Evolutionary conservation across 192 early-diverging fungal species (phyloP), one percentile per base, ranked within the genome.

Genomic region (Lunasporangiospora selenospora): DNA sequence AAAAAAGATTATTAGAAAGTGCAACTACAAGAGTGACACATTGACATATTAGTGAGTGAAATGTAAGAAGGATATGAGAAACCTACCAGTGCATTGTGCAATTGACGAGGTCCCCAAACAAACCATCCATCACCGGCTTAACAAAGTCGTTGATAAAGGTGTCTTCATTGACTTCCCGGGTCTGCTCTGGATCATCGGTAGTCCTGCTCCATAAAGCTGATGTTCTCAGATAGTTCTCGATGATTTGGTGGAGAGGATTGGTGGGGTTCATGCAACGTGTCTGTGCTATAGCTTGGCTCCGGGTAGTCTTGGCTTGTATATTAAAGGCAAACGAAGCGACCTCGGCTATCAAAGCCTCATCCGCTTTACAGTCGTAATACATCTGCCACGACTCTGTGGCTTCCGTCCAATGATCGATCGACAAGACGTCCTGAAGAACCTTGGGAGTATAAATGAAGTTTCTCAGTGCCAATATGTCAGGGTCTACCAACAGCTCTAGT

Each of bases 91-190:
- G 36, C 37, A 50, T 49, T 49, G 58, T 60, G 24, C 47, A 60
- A 46, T 49, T n/a, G 26, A 27, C n/a, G 9, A 60, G 37, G 18
- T 50, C 58, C 23, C 58, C 58, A n/a, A 60, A 49, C 34, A 50
- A 50, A 39, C 58, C 58, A 60, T 60, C 58, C 21, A 60, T 49
- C 46, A 49, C 45, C 15, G 58, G 58, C 46, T 50, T 50, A 9
- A 60, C 58, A 49, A 60, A 60, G 37, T 60, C 37, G 23, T 60
- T 50, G 47, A 60, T 60, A 50, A 60, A 60, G 3, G 37, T 60
- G 36, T 50, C 47, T 34, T 60, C 58, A 40, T n/a, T 43, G 41
- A 55, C 42, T 58, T 46, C 31, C 21, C 43, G 56, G 6, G 15
- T n/a, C 42, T 58, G 43, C 21, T 33, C 41, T 58, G 44, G 56